Evolutionary conservation across 441 rosid species (phyloP).

Genomic region (Manihot esculenta): DNA sequence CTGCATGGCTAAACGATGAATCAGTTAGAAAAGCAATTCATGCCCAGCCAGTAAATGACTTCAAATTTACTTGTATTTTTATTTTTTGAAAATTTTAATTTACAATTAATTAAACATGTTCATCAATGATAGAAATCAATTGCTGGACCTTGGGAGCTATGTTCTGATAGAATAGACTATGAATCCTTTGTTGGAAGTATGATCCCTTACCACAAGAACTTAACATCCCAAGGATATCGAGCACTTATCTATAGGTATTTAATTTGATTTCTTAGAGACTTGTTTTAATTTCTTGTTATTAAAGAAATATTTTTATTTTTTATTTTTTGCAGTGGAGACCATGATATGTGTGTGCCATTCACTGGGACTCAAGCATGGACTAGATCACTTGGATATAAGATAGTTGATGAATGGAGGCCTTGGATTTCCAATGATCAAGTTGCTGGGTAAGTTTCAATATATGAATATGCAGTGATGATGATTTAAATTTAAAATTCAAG

Average conservation of each 20-base stretch:
- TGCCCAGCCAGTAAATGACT: conserved; percentile 36
- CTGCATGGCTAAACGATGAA: conserved; percentile 48
- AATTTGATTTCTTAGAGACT: background rate
- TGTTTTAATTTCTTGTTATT: background rate
- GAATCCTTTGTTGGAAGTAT: conserved; percentile 36
- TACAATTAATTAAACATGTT: no score
- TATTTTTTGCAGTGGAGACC: conserved; percentile 44
- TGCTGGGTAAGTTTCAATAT: conserved; percentile 33
- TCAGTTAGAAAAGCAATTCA: conserved; percentile 53
- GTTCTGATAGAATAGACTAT: conserved; percentile 34
- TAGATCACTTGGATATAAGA: conserved; percentile 42
- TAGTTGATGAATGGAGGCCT: conserved; percentile 44
- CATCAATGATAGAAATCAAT: conserved; percentile 22
- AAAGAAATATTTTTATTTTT: background rate
- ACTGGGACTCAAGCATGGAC: conserved; percentile 54
- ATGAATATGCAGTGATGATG: background rate
- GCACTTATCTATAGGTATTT: conserved; percentile 59
- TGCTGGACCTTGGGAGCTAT: conserved; percentile 52
- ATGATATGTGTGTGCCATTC: conserved; percentile 45
- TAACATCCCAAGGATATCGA: conserved; percentile 46
- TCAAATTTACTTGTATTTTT: background rate
- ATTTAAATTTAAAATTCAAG: background rate
- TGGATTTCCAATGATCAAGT: conserved; percentile 43
- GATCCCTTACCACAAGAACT: conserved; percentile 47
- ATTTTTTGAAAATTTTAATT: background rate